Evolutionary conservation across 352 stramenopile genomes (phyloP), one percentile per base, ranked within the genome.

Genomic region (Globisporangium radiosum): DNA sequence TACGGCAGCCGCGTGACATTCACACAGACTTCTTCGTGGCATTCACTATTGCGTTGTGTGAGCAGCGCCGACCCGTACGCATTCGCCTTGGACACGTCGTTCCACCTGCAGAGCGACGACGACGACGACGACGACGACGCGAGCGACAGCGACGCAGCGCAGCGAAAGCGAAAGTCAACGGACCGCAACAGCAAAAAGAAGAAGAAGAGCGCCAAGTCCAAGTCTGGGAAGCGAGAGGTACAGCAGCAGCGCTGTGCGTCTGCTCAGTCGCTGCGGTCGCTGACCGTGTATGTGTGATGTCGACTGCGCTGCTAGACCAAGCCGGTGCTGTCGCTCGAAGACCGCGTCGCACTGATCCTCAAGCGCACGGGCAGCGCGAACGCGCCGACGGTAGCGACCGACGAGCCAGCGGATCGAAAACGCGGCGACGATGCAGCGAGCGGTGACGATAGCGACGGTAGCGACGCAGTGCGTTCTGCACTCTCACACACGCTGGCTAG

Each of bases 261-360:
- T 45, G 9, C 3, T 13, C 33, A 38, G 4, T 17, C 43, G 15
- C 44, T 54, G 13, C 45, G 13, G 19, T 11, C 15, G 33, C 5
- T 13, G 1, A 15, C 1, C 40, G 3, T 19, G 5, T 15, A 2
- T 54, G 5, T n/a, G 14, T 47, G 33, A 9, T 45, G 51, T 15
- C 51, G 17, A 9, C 17, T 8, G 37, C 5, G 5, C 1, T 1
- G 8, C 25, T 33, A 81, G 68, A 17, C 62, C 8, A 76, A 76
- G 33, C 36, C 60, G 1, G 40, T 59, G 15, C 56, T 82, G 1
- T 85, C 76, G 0, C 66, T 94, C 49, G 75, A 94, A 70, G 82
- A 92, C 52, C 80, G 85, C 7, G 71, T 92, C 10, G 77, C 81
- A 0, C 65, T 88, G 50, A 92, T 94, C 49, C 63, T 94, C 19